These are phyloP conservation scores for Chaetomiaceae sp. DNA, from an alignment of 2,329 filamentous ascomycete species.

Conservation along the genomic window DNA sequence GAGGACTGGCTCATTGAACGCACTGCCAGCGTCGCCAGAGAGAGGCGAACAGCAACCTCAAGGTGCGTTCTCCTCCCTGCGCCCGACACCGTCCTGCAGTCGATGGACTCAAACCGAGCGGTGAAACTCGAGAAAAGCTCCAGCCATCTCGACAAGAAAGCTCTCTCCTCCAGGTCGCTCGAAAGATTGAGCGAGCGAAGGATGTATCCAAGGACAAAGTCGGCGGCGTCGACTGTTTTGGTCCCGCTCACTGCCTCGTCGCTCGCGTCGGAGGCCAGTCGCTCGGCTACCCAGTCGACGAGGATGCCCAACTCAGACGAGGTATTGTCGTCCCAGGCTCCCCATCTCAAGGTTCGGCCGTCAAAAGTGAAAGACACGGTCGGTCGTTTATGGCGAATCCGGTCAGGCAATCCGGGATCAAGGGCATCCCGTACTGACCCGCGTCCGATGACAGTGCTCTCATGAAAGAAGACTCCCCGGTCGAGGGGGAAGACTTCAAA, in stretches of 20 bases:
- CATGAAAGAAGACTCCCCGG: slow-evolving; percentile 54
- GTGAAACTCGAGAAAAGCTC: slow-evolving; percentile 42
- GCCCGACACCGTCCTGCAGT: slow-evolving; percentile 9
- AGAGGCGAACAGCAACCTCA: slow-evolving; percentile 35
- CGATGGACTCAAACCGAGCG: slow-evolving; percentile 31
- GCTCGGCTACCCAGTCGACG: slow-evolving; percentile 55
- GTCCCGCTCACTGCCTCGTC: background rate
- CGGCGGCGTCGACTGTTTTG: slow-evolving; percentile 32
- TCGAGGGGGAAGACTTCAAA: slow-evolving; percentile 60
- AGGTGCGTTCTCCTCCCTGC: slow-evolving; percentile 24
- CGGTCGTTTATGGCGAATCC: slow-evolving; percentile 31
- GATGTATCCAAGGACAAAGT: slow-evolving; percentile 47
- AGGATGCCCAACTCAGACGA: slow-evolving; percentile 60
- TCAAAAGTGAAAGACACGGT: slow-evolving; percentile 43
- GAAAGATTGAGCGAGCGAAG: slow-evolving; percentile 40
- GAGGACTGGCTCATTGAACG: slow-evolving; percentile 41
- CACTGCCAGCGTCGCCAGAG: slow-evolving; percentile 36
- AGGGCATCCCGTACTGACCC: slow-evolving; percentile 43
- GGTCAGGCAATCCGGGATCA: slow-evolving; percentile 29
- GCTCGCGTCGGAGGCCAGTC: slow-evolving; percentile 25
- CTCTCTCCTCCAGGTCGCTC: slow-evolving; percentile 33
- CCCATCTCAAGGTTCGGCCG: slow-evolving; percentile 50
- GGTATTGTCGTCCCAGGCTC: slow-evolving; percentile 50
- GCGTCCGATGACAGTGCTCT: slow-evolving; percentile 54
- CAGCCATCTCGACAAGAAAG: slow-evolving; percentile 41